phyloP scores from a whole-genome alignment of 1,139 yeast genomes.

The Arxiozyma slooffiae region DNA sequence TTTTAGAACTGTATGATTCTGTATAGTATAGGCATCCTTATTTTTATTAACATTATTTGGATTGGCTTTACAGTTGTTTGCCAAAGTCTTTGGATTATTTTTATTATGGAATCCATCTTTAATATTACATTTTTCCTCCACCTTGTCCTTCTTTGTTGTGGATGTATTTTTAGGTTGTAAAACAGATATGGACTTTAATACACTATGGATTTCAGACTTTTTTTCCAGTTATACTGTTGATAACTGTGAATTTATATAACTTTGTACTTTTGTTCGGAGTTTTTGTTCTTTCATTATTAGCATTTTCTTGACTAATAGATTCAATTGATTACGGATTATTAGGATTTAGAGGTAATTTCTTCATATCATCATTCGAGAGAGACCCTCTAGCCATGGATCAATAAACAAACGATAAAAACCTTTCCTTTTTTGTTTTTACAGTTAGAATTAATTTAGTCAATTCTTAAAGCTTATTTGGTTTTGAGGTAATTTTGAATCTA shows the following conservation, averaged over 20 bases:
- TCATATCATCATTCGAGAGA: background rate
- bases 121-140: background rate
- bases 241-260: slow-evolving; percentile 26
- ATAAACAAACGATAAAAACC: background rate
- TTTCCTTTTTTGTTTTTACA: background rate
- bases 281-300: background rate
- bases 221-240: slow-evolving; percentile 16
- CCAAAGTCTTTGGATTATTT: background rate
- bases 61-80: slow-evolving; percentile 2
- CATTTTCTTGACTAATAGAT: background rate
- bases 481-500: background rate
- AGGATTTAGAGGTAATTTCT: background rate
- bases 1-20: background rate
- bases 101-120: slow-evolving; percentile 2
- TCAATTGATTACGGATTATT: background rate
- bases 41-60: background rate
- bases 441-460: background rate
- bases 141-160: background rate
- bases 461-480: background rate
- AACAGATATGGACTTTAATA: slow-evolving; percentile 24
- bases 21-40: background rate
- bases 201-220: slow-evolving; percentile 9
- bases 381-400: background rate
- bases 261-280: slow-evolving; percentile 4
- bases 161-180: slow-evolving; percentile 25